Percentiles rank a stretch among this genome's conserved stretches.
Evolutionary conservation across 2,329 filamentous ascomycete species (phyloP).

Genomic region (Triangularia setosa): DNA sequence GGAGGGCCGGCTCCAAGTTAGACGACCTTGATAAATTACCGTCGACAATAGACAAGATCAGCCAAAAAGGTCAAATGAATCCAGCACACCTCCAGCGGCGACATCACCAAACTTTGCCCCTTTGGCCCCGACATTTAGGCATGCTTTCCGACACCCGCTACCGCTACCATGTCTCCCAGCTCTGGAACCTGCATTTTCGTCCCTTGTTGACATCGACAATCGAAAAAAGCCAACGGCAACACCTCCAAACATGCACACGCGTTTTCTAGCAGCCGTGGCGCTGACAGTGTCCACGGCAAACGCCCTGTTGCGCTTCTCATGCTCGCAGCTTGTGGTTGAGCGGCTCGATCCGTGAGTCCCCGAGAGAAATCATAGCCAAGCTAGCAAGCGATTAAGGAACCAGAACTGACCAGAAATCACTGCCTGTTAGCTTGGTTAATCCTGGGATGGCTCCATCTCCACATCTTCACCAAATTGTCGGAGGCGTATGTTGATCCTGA

Average conservation of each 20-base stretch:
- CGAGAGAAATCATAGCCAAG: not conserved
- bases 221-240: not conserved
- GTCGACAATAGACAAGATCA: not conserved
- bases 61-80: not conserved
- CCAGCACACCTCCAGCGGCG: not conserved
- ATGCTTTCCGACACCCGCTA: not conserved
- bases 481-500: conserved; percentile 3
- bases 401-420: not conserved
- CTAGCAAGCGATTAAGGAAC: not conserved
- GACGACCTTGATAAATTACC: not conserved
- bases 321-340: conserved; percentile 22
- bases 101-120: not conserved
- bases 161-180: not conserved
- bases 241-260: conserved; percentile 9
- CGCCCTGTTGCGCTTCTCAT: conserved; percentile 22
- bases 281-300: conserved; percentile 9
- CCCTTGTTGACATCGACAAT: not conserved
- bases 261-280: conserved; percentile 6
- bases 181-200: not conserved
- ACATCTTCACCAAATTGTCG: conserved; percentile 21
- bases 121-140: not conserved
- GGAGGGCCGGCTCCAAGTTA: not conserved
- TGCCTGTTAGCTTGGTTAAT: conserved; percentile 14
- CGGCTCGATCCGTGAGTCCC: conserved; percentile 19
- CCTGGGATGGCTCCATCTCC: conserved; percentile 17